Evolutionary conservation across 345 rosid species (phyloP).

Genomic region (Eucalyptus polyanthemos): DNA sequence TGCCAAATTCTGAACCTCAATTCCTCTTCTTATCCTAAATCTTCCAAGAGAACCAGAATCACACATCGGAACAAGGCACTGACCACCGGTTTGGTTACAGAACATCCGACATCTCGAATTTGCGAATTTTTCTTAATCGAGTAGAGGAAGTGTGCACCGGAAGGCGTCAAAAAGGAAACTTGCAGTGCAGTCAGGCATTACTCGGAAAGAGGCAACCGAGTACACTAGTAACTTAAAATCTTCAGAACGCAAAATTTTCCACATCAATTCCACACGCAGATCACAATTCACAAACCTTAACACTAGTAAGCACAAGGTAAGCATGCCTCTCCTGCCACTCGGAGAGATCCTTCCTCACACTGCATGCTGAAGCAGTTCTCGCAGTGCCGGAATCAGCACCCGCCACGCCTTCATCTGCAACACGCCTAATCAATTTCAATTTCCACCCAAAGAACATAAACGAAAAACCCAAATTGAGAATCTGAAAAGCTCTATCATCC

Average conservation of each 20-base stretch:
- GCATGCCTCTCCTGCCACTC: conserved; percentile 87
- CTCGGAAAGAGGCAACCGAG: neutral
- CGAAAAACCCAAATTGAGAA: neutral
- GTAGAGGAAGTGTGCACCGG: neutral
- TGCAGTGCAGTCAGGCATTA: neutral
- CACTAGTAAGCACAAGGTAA: conserved; percentile 42
- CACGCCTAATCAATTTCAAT: neutral
- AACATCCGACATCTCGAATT: neutral
- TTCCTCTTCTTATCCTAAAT: neutral
- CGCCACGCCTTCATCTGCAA: conserved; percentile 27
- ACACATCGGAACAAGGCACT: neutral
- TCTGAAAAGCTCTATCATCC: neutral
- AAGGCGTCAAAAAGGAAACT: neutral
- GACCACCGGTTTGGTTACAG: neutral
- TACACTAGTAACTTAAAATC: neutral
- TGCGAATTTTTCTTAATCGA: neutral
- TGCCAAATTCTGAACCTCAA: neutral
- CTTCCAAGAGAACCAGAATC: neutral
- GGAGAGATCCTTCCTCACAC: conserved; percentile 52
- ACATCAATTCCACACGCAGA: neutral
- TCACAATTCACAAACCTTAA: conserved; percentile 27
- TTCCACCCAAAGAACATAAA: neutral
- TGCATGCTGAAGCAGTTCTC: conserved; percentile 9
- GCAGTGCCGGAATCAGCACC: conserved; percentile 7
- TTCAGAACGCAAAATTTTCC: neutral